Evolutionary conservation across 768 basidiomycete species (phyloP).

Genomic region (Cystofilobasidium ferigula): DNA sequence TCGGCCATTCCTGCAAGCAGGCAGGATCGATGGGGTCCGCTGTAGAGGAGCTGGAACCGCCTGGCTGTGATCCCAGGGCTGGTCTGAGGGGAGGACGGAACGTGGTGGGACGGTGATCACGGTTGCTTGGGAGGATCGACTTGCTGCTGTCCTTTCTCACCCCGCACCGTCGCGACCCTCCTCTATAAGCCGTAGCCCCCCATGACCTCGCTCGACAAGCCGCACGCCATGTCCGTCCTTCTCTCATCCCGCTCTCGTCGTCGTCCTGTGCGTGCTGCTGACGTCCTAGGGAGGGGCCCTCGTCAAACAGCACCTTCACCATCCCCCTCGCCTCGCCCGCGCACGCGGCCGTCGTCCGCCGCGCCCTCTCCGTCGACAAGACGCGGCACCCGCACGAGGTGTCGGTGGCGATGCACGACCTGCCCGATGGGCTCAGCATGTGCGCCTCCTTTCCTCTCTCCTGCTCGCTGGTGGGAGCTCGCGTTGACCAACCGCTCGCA

Average conservation of each 20-base stretch:
- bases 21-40: too few relatives aligned
- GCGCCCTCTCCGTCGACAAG: slow-evolving; percentile 19
- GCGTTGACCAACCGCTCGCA: neutral
- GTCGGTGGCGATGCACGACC: neutral
- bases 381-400: slow-evolving; percentile 16
- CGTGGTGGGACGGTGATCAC: too few relatives aligned
- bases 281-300: neutral
- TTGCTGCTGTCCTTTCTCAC: too few relatives aligned
- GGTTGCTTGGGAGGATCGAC: too few relatives aligned
- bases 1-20: too few relatives aligned
- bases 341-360: slow-evolving; percentile 16
- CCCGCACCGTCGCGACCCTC: too few relatives aligned
- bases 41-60: too few relatives aligned
- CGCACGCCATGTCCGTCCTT: slow-evolving; percentile 3
- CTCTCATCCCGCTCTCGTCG: neutral
- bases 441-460: neutral
- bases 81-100: too few relatives aligned
- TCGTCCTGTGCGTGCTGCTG: neutral
- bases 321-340: slow-evolving; percentile 14
- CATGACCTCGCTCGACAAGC: neutral
- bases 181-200: too few relatives aligned
- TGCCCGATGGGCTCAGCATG: neutral
- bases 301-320: slow-evolving; percentile 7
- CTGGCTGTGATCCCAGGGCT: too few relatives aligned
- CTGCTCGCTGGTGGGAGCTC: neutral